Conservation (phyloP, 371 early-diverging fungal genomes). For the Mortierella sp. region DNA sequence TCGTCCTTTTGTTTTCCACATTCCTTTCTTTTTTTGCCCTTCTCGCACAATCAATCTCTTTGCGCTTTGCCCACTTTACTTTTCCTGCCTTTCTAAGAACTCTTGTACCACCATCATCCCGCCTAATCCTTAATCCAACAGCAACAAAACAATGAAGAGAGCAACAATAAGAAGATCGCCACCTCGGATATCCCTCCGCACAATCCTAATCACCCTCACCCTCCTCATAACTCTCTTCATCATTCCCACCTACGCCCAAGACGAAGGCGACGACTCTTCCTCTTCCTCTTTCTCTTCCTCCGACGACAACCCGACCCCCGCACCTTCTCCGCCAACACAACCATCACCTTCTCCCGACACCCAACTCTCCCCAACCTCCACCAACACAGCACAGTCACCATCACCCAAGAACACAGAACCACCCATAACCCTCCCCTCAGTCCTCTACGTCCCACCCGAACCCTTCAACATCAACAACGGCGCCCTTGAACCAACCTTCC, state of each 20-base stretch:
- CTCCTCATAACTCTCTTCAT: not conserved
- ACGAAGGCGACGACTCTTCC: not conserved
- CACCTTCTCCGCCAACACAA: too few relatives aligned
- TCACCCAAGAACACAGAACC: constrained; percentile 1
- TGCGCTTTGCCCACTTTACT: not conserved
- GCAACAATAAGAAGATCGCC: not conserved
- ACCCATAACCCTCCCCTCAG: not conserved
- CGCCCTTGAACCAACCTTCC: constrained; percentile 30
- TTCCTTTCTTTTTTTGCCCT: not conserved
- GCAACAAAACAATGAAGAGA: not conserved
- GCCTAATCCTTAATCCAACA: not conserved
- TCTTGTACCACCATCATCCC: not conserved
- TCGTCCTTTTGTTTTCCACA: not conserved
- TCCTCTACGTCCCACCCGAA: constrained; percentile 17
- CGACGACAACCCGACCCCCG: too few relatives aligned
- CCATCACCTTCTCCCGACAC: not conserved
- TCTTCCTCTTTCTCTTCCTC: not conserved
- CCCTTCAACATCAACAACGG: constrained; percentile 4
- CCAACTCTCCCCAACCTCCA: too few relatives aligned
- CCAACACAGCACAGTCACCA: not conserved
- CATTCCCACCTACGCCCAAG: not conserved
- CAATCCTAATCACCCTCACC: not conserved
- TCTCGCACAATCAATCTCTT: not conserved
- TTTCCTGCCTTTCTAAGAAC: not conserved
- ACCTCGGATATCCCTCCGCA: not conserved